Percentiles rank a stretch among this genome's conserved stretches.
Evolutionary conservation across 148 eudicot species (phyloP).

Genomic region (Rhododendron simsii): DNA sequence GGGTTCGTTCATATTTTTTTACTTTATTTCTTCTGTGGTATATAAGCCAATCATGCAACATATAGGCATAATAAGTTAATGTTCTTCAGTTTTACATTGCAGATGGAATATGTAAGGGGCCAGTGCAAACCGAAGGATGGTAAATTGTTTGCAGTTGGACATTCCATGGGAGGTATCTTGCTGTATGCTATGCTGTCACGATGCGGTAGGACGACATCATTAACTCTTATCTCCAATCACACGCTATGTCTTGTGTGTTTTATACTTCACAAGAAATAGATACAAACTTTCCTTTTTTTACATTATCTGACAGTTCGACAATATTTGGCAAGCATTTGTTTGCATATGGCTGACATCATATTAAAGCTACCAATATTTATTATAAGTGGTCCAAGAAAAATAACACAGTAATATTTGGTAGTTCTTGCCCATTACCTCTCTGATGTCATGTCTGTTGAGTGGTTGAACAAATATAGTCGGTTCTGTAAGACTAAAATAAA

Average conservation of each 20-base stretch:
- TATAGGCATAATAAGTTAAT: neutral
- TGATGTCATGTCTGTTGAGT: neutral
- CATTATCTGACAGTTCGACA: neutral
- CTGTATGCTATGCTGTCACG: slow-evolving; percentile 82
- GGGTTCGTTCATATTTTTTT: neutral
- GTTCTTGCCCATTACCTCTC: neutral
- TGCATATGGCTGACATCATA: neutral
- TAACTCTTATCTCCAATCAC: neutral
- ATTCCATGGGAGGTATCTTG: slow-evolving; percentile 98
- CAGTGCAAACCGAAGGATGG: slow-evolving; percentile 79
- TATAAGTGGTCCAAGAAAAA: neutral
- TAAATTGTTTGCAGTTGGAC: slow-evolving; percentile 91
- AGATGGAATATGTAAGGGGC: slow-evolving; percentile 86
- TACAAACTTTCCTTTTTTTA: neutral
- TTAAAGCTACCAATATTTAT: too few species aligned
- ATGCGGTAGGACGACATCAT: slow-evolving; percentile 49
- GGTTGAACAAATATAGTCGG: neutral
- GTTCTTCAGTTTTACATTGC: slow-evolving; percentile 2
- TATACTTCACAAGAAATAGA: neutral
- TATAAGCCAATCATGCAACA: neutral
- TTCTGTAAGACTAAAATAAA: neutral
- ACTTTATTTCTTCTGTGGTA: neutral
- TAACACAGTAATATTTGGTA: neutral
- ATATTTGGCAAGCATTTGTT: neutral
- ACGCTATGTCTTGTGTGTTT: neutral